These are phyloP conservation scores for Aaosphaeria pasadenensis DNA, from an alignment of 2,329 filamentous ascomycete genomes.

Conservation along the genomic window DNA sequence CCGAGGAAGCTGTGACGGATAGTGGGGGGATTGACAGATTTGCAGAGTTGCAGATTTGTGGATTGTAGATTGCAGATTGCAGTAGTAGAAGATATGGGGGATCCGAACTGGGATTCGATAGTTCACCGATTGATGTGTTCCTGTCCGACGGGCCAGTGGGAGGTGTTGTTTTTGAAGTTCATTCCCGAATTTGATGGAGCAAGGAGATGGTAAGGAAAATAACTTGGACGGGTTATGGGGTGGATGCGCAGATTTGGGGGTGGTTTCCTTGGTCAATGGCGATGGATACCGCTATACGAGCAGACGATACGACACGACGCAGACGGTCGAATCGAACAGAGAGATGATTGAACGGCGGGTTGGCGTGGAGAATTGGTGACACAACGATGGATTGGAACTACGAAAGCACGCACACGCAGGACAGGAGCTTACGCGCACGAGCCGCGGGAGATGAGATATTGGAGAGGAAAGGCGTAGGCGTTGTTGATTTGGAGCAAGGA, in stretches of 20 bases:
- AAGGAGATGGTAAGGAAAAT: no score
- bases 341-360: no score
- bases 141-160: conserved; percentile 46
- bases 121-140: conserved; percentile 43
- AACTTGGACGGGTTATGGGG: no score
- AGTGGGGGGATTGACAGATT: no score
- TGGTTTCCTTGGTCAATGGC: no score
- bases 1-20: conserved; percentile 1
- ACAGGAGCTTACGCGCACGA: conserved; percentile 5
- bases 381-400: conserved; percentile 9
- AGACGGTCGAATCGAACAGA: no score
- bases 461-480: conserved; percentile 4
- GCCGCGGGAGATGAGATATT: conserved; percentile 11
- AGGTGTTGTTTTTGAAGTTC: conserved; percentile 42
- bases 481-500: no score
- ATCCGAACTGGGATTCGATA: conserved; percentile 5
- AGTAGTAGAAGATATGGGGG: conserved; percentile 16
- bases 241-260: no score
- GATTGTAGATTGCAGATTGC: conserved; percentile 12
- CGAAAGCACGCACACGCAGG: conserved; percentile 10
- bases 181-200: conserved; percentile 14
- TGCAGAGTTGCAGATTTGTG: conserved; percentile 4
- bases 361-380: no score
- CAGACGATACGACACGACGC: no score
- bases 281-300: no score